Percentiles rank a stretch among this genome's conserved stretches.
Evolutionary conservation across 805 yeast species (phyloP).

Genomic region (Suhomyces pyralidae): DNA sequence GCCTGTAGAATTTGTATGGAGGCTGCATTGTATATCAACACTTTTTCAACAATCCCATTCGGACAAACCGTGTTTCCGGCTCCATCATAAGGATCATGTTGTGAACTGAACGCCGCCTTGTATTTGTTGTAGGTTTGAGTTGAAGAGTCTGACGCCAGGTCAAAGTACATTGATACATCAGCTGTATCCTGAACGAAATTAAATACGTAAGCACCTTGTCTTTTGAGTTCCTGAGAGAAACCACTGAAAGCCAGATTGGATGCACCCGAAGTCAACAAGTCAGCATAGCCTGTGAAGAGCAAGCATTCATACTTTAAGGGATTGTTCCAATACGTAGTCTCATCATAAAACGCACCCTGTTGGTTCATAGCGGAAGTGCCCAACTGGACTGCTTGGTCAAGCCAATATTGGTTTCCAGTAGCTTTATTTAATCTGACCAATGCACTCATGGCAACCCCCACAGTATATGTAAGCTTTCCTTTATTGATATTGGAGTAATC

Average conservation of each 20-base stretch:
- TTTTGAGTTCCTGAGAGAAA: slow-evolving; percentile 10
- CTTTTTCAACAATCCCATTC: slow-evolving; percentile 7
- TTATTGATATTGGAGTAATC: slow-evolving; percentile 15
- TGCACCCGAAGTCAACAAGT: slow-evolving; percentile 11
- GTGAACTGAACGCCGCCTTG: slow-evolving; percentile 4
- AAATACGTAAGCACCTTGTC: slow-evolving; percentile 14
- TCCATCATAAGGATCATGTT: neutral
- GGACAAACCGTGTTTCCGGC: neutral
- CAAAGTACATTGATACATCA: slow-evolving; percentile 10
- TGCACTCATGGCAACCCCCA: slow-evolving; percentile 22
- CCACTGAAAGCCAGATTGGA: slow-evolving; percentile 1
- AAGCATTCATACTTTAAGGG: slow-evolving; percentile 20
- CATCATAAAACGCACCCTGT: slow-evolving; percentile 18
- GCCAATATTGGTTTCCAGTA: slow-evolving; percentile 13
- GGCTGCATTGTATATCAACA: slow-evolving; percentile 16
- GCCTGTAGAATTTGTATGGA: slow-evolving; percentile 15
- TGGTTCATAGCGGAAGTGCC: slow-evolving; percentile 15
- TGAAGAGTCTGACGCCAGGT: slow-evolving; percentile 3
- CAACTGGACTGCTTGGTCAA: slow-evolving; percentile 15
- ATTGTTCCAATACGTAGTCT: slow-evolving; percentile 23
- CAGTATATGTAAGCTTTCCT: slow-evolving; percentile 29
- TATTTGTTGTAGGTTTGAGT: slow-evolving; percentile 6
- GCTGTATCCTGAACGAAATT: slow-evolving; percentile 14
- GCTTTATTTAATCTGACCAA: slow-evolving; percentile 16
- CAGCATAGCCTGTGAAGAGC: slow-evolving; percentile 22